Evolutionary conservation across 225 moss, liverwort and hornwort species (phyloP).

Genomic region (Antitrichia curtipendula): DNA sequence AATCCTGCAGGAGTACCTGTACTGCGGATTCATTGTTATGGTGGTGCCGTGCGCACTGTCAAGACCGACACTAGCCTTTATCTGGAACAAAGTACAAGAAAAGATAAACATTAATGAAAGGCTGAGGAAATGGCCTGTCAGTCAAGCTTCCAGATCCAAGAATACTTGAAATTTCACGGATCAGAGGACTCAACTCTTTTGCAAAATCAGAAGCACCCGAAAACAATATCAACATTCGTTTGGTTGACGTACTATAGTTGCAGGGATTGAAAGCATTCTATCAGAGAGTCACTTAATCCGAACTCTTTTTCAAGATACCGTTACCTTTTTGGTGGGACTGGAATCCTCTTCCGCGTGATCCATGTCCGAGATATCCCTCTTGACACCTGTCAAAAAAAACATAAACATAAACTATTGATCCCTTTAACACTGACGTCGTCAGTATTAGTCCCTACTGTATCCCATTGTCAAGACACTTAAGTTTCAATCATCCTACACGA

Average conservation of each 20-base stretch:
- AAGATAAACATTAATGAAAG: neutral
- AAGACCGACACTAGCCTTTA: slow-evolving; percentile 41
- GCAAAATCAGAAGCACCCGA: neutral
- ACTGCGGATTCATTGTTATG: slow-evolving; percentile 40
- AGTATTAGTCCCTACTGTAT: neutral
- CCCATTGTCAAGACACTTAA: neutral
- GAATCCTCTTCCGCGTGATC: slow-evolving; percentile 65
- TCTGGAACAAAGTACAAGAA: slow-evolving; percentile 25
- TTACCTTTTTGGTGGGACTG: slow-evolving; percentile 77
- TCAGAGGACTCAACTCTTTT: neutral
- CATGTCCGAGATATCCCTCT: slow-evolving; percentile 58
- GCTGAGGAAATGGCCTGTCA: neutral
- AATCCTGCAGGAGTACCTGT: slow-evolving; percentile 39
- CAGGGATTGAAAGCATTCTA: neutral
- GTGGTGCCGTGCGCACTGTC: slow-evolving; percentile 49
- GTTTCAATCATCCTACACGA: neutral
- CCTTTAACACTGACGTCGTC: neutral
- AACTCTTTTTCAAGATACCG: neutral
- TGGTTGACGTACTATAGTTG: neutral
- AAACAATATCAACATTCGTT: neutral
- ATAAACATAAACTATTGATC: neutral
- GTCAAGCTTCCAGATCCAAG: neutral
- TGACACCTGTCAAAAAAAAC: slow-evolving; percentile 26
- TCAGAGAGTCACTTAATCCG: neutral
- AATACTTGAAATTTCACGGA: neutral